These are phyloP conservation scores for Talaromyces thailandensis DNA, from an alignment of 495 filamentous ascomycete species.

Conservation along the genomic window DNA sequence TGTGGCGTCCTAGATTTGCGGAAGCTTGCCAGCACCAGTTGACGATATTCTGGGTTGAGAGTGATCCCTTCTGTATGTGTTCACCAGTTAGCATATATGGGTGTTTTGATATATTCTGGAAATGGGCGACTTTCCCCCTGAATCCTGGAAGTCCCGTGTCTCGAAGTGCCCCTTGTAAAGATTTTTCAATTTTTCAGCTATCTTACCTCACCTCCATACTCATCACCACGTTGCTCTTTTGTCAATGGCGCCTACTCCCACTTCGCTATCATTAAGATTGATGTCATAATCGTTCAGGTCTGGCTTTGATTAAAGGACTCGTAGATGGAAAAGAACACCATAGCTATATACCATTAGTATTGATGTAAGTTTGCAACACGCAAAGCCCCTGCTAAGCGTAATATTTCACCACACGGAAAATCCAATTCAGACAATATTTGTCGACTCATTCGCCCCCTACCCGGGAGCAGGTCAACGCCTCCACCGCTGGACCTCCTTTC, in stretches of 20 bases:
- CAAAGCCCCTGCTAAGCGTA: background rate
- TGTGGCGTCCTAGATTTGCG: slow-evolving; percentile 11
- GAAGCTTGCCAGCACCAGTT: background rate
- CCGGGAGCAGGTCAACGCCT: background rate
- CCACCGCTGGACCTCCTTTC: background rate
- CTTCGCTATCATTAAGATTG: background rate
- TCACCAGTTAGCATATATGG: background rate
- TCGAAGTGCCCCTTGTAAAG: background rate
- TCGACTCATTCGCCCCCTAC: background rate
- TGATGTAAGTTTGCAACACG: background rate
- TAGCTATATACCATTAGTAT: background rate
- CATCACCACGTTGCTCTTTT: background rate
- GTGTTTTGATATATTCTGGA: background rate
- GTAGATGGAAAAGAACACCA: background rate
- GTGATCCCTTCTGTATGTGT: background rate
- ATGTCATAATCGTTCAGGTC: background rate
- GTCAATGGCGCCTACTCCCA: background rate
- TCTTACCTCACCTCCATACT: background rate
- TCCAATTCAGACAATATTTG: background rate
- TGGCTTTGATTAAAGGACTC: background rate
- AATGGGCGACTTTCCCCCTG: background rate
- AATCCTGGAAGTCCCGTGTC: background rate
- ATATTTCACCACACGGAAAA: background rate
- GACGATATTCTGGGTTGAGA: background rate
- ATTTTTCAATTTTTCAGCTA: background rate